Evolutionary conservation across 106 monocot genomes (phyloP), one percentile per base, ranked within the genome.

Genomic region (Amphibolis antarctica): DNA sequence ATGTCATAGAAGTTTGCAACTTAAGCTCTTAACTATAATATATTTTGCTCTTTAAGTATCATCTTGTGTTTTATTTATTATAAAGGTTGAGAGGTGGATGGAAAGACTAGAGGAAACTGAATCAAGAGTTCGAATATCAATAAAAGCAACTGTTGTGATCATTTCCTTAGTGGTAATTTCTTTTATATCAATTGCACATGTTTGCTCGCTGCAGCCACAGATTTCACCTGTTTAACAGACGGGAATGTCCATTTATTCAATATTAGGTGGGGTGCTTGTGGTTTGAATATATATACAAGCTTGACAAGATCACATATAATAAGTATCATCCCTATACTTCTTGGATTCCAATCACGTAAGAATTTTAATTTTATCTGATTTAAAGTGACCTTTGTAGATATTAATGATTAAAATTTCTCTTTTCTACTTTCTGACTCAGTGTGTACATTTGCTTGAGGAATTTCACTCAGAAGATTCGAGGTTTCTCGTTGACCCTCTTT

Each of bases 261-360:
- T 20, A 46, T 70, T 67, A 96, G 96, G 75, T 72, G 68, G 86
- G 86, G 13, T 84, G 74, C 66, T 29, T 90, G 25, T 96, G 96
- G 96, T 96, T 75, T 51, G 96, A 96, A 43, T 86, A 90, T 23
- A 84, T 96, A 52, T 96, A 96, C 74, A 96, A 86, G 74, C 74
- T 96, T 44, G 96, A 96, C 59, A 90, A 69, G 74, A 71, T 90
- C 64, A 85, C 82, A 10, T 96, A 96, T 68, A 96, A 96, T 66
- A 90, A 84, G 52, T 87, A 77, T 58, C 96, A 96, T 79, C 90
- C 96, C 14, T 96, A 96, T 70, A 96, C 96, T 45, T 96, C 96
- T 62, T 96, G 96, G 96, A 96, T 96, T 62, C 96, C 96, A 44
- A 96, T 96, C 56, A 90, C 86, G 96, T 96, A 90, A 55, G 78